Conservation (phyloP, 2,329 filamentous ascomycete genomes). For the Scytalidium lignicola region DNA sequence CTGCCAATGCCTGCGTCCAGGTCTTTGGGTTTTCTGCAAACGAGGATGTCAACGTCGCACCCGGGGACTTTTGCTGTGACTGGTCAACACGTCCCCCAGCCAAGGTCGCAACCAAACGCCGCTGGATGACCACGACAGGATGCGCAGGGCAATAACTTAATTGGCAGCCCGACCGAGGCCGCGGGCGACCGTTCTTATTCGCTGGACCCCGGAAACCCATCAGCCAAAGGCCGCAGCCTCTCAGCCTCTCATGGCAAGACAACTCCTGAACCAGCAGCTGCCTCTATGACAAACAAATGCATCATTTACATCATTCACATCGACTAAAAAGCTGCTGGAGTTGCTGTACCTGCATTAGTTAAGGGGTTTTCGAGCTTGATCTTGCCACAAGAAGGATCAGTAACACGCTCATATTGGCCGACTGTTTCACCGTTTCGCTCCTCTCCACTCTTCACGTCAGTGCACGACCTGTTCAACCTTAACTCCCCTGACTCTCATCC, state of each 20-base stretch:
- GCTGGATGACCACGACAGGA: neutral
- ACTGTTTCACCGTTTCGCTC: neutral
- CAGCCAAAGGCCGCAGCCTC: neutral
- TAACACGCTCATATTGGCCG: neutral
- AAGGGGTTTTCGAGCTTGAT: neutral
- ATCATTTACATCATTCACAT: neutral
- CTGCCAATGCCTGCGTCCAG: neutral
- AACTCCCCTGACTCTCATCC: neutral
- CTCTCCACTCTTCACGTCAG: neutral
- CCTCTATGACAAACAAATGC: neutral
- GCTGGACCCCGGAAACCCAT: neutral
- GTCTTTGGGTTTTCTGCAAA: neutral
- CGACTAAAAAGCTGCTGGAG: neutral
- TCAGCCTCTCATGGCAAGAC: neutral
- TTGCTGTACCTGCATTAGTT: neutral
- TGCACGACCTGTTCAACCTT: neutral
- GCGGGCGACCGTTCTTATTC: neutral
- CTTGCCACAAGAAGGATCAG: too few species aligned
- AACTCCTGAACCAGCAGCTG: neutral
- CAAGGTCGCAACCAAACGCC: too few species aligned
- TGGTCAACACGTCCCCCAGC: too few species aligned
- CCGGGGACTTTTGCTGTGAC: too few species aligned
- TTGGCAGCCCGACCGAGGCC: neutral
- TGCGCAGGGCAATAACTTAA: too few species aligned
- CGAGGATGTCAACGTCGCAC: too few species aligned